Percentiles rank a stretch among this genome's conserved stretches.
Evolutionary conservation across 495 filamentous ascomycete species (phyloP).

Genomic region (Durotheca rogersii): DNA sequence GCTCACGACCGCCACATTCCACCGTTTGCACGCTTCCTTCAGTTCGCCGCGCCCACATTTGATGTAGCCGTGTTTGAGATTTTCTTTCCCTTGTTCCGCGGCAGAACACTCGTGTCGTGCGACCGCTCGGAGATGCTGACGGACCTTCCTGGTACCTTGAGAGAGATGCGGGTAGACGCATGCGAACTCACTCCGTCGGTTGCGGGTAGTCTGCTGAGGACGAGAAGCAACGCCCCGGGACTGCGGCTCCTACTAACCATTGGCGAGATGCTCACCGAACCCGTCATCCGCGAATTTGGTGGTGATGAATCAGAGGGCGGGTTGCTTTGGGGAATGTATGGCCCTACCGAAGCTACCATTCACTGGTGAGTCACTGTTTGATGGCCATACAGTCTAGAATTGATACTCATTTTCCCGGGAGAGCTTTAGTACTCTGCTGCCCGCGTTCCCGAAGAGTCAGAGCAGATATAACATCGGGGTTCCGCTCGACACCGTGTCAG

Average conservation of each 20-base stretch:
- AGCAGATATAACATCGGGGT: constrained; percentile 66
- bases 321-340: constrained; percentile 83
- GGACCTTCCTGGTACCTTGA: constrained; percentile 66
- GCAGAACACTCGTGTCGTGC: constrained; percentile 68
- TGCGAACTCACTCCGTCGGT: constrained; percentile 85
- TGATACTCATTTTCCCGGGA: constrained; percentile 1
- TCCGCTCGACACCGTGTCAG: constrained; percentile 74
- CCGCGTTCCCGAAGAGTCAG: constrained; percentile 39
- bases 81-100: constrained; percentile 75
- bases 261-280: constrained; percentile 79
- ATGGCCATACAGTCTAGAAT: not conserved
- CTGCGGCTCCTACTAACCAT: constrained; percentile 73
- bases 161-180: constrained; percentile 66
- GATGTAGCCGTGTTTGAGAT: constrained; percentile 89
- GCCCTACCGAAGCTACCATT: constrained; percentile 81
- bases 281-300: constrained; percentile 73
- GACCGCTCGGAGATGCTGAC: constrained; percentile 63
- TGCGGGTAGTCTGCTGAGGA: constrained; percentile 64
- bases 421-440: constrained; percentile 43
- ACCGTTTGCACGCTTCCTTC: constrained; percentile 70
- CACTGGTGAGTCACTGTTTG: constrained; percentile 52
- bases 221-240: constrained; percentile 58
- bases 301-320: constrained; percentile 39
- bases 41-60: constrained; percentile 85
- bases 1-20: constrained; percentile 77